A percentile compares a stretch with the other conserved stretches of the same genome.
Evolutionary conservation across 805 yeast genomes (phyloP).

Genomic region (Grigorovia yakushimaensis): DNA sequence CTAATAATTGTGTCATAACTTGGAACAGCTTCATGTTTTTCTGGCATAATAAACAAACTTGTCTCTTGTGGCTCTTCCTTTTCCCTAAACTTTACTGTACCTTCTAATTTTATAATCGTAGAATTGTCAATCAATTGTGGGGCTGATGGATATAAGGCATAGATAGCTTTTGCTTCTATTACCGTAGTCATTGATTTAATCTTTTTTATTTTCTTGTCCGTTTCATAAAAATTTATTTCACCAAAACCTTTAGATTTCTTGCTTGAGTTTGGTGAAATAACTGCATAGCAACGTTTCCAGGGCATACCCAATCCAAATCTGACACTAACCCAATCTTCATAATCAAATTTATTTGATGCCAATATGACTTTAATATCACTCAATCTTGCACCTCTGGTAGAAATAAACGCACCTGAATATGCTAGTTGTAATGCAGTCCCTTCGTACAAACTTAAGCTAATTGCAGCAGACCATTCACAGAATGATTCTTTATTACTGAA

Average conservation of each 20-base stretch:
- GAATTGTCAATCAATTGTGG: conserved; percentile 72
- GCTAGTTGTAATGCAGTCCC: conserved; percentile 83
- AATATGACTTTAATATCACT: conserved; percentile 80
- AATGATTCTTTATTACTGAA: conserved; percentile 56
- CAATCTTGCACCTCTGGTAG: conserved; percentile 81
- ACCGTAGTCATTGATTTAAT: conserved; percentile 70
- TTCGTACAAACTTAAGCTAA: conserved; percentile 73
- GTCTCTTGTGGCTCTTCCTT: conserved; percentile 40
- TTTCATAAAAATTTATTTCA: conserved; percentile 69
- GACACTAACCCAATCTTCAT: conserved; percentile 92
- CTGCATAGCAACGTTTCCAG: conserved; percentile 91
- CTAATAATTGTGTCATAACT: conserved; percentile 67
- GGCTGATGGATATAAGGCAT: conserved; percentile 89
- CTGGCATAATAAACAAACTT: conserved; percentile 53
- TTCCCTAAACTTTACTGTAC: conserved; percentile 53
- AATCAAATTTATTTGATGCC: conserved; percentile 74
- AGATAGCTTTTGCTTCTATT: conserved; percentile 55
- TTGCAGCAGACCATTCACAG: conserved; percentile 72
- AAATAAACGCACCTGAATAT: conserved; percentile 86
- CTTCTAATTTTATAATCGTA: conserved; percentile 84
- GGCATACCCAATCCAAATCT: conserved; percentile 97
- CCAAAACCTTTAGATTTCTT: conserved; percentile 43
- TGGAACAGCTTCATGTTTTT: conserved; percentile 59
- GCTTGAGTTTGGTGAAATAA: conserved; percentile 59
- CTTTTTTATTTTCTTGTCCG: conserved; percentile 64